Base-by-base conservation (phyloP, 202 grass and related monocot genomes). In the Digitaria exilis region DNA sequence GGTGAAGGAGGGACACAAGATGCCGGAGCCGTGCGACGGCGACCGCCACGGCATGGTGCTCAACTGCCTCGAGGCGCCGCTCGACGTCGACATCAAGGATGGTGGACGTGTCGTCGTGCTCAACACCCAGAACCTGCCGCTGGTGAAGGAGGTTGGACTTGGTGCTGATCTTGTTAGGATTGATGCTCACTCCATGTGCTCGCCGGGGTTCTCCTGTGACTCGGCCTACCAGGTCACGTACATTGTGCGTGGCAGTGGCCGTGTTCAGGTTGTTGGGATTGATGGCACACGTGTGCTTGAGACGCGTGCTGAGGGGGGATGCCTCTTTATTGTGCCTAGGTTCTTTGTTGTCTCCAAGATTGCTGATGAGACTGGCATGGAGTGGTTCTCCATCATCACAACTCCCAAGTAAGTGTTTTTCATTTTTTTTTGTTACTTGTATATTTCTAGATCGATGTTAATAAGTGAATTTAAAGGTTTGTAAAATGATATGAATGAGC, bases 321-420 rank as follows among this genome's bases (percentile, higher is more conserved):
- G 18, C 72, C 84, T 97, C 29, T 97, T 97, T 68, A 94, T 94
- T 26, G 92, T 97, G 24, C 92, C 88, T 8, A 87, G 92, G 79
- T 98, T 95, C 86, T 90, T 91, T 17, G 90, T 97, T 3, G 90
- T 97, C 15, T 97, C 90, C 5, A 94, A 97, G 86, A 94, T 97
- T 41, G 91, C 91, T 0, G 94, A 90, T 18, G 84, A 77, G 7
- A 82, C 89, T 2, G 94, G 94, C 73, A 71, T 97, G 92, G 88
- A 92, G 61, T 95, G 92, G 95, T 94, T 97, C 82, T 97, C 95
- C 35, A 94, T 97, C 42, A 94, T 97, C 84, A 94, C 92, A 5
- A 93, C 95, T 6, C 92, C 95, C 6, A 94, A 94, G 95, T 97
- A 86, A 86, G 58, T 46, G 9, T n/a, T 8, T 31, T 17, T 18